Evolutionary conservation across 768 basidiomycete genomes (phyloP).

Genomic region (Trametes meyenii): DNA sequence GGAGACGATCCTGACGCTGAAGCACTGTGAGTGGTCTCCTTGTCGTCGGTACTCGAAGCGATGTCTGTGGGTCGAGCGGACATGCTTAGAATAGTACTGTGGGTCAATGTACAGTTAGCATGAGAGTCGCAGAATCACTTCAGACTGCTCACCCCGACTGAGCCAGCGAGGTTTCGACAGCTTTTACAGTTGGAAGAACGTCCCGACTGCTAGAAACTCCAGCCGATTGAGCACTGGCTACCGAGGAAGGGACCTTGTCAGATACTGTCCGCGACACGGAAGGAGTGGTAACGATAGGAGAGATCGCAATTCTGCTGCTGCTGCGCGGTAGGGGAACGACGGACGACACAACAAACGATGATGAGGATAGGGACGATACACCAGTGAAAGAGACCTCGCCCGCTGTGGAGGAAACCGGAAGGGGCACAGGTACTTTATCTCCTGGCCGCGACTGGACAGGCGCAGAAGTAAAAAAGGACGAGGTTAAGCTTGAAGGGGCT

Average conservation of each 20-base stretch:
- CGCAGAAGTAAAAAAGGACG: neutral
- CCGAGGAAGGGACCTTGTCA: neutral
- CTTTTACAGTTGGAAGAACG: neutral
- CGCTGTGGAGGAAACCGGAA: neutral
- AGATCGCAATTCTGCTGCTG: neutral
- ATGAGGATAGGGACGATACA: neutral
- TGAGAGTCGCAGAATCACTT: neutral
- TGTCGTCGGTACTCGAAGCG: neutral
- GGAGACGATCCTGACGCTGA: constrained; percentile 3
- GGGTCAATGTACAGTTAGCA: neutral
- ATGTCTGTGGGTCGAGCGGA: neutral
- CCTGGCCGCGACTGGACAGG: neutral
- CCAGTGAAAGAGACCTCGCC: neutral
- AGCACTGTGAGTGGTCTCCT: neutral
- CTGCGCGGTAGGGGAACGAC: neutral
- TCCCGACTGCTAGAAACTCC: neutral
- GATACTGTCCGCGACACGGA: neutral
- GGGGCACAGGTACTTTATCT: neutral
- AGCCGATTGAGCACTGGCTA: neutral
- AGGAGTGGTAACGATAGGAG: neutral
- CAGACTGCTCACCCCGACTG: too few relatives aligned
- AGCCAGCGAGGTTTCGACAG: neutral
- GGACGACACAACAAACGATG: constrained; percentile 2
- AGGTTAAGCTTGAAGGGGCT: neutral
- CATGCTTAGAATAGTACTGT: constrained; percentile 1